Percentiles rank a stretch among this genome's conserved stretches.
Evolutionary conservation across 352 stramenopile genomes (phyloP).

Genomic region (Pythium brassicae): DNA sequence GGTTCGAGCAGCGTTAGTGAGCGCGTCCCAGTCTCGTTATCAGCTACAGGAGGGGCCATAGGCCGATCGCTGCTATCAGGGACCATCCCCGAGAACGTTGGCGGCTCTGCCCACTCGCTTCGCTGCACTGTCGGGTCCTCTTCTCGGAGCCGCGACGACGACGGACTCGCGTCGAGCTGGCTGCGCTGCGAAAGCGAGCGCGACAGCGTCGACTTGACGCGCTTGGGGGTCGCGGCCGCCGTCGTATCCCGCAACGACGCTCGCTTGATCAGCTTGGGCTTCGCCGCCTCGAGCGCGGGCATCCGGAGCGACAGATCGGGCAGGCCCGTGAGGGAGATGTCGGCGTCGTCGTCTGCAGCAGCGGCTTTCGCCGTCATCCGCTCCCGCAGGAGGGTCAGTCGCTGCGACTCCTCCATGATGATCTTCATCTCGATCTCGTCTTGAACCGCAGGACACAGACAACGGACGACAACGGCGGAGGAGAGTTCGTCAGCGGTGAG

Average conservation of each 20-base stretch:
- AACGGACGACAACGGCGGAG: not conserved
- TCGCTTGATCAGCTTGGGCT: constrained; percentile 28
- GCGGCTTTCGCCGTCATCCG: constrained; percentile 6
- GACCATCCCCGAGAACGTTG: not conserved
- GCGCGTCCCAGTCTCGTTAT: not conserved
- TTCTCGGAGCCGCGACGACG: not conserved
- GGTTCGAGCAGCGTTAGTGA: too few relatives aligned
- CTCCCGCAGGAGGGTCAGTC: constrained; percentile 36
- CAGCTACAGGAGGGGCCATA: not conserved
- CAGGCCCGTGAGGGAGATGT: constrained; percentile 53
- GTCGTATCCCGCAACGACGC: constrained; percentile 30
- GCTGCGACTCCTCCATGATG: constrained; percentile 60
- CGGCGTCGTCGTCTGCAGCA: constrained; percentile 27
- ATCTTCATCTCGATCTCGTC: constrained; percentile 81
- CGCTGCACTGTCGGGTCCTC: not conserved
- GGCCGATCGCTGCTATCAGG: not conserved
- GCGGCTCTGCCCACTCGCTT: not conserved
- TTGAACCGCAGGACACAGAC: constrained; percentile 4
- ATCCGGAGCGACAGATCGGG: constrained; percentile 37
- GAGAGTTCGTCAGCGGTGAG: not conserved
- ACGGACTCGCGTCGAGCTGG: not conserved
- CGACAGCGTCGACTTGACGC: constrained; percentile 17
- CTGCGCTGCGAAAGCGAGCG: constrained; percentile 36
- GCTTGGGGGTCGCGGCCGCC: constrained; percentile 13
- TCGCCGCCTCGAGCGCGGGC: not conserved